These are phyloP conservation scores for Zygoascus tannicola DNA, from an alignment of 805 yeast species.

Conservation along the genomic window DNA sequence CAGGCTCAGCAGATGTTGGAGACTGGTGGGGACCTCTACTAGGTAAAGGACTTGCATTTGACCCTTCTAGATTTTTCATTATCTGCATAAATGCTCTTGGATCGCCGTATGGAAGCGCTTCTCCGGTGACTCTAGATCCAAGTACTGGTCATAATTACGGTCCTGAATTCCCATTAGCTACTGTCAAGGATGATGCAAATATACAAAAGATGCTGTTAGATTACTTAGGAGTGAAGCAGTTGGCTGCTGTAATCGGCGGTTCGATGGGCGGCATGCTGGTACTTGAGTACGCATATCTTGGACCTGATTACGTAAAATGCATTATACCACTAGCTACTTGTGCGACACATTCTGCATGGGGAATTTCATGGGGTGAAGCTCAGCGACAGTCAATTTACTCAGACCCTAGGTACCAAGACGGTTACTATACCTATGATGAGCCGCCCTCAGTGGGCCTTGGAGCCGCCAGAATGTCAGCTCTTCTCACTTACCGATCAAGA, in stretches of 20 bases:
- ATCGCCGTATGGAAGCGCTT: slow-evolving; percentile 92
- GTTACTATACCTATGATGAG: slow-evolving; percentile 67
- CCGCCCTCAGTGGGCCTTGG: slow-evolving; percentile 82
- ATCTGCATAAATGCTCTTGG: slow-evolving; percentile 90
- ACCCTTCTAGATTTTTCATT: slow-evolving; percentile 77
- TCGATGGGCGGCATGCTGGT: slow-evolving; percentile 99
- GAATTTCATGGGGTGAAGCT: slow-evolving; percentile 98
- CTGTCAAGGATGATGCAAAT: slow-evolving; percentile 85
- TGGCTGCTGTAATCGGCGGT: slow-evolving; percentile 89
- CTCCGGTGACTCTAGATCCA: slow-evolving; percentile 80
- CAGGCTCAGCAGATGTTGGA: slow-evolving; percentile 89
- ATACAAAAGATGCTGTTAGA: slow-evolving; percentile 74
- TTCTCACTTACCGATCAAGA: slow-evolving; percentile 84
- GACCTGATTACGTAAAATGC: slow-evolving; percentile 54
- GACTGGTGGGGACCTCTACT: slow-evolving; percentile 99
- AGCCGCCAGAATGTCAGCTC: slow-evolving; percentile 96
- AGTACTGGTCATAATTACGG: slow-evolving; percentile 72
- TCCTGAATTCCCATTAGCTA: slow-evolving; percentile 88
- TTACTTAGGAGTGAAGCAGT: slow-evolving; percentile 61
- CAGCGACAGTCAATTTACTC: slow-evolving; percentile 94
- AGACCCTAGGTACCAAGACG: slow-evolving; percentile 88
- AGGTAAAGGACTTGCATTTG: slow-evolving; percentile 81
- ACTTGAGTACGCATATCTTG: slow-evolving; percentile 75
- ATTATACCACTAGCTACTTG: slow-evolving; percentile 85
- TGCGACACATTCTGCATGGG: slow-evolving; percentile 96